Percentiles rank a stretch among this genome's conserved stretches.
Evolutionary conservation across 2,329 filamentous ascomycete species (phyloP).

Genomic region (Aureobasidium zeae): DNA sequence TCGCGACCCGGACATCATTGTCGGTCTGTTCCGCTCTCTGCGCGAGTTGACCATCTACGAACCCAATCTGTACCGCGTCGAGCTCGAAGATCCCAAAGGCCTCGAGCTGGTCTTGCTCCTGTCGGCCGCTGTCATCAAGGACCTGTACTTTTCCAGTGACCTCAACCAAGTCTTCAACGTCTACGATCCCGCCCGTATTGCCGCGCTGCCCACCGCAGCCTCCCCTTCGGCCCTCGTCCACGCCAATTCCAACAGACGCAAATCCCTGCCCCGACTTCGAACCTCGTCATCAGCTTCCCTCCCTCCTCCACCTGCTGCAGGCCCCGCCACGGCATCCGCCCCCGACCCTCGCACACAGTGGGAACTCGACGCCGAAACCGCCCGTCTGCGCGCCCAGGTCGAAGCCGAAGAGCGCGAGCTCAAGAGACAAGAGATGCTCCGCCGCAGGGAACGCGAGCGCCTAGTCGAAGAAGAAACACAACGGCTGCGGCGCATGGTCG

Average conservation of each 20-base stretch:
- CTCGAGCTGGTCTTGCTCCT: slow-evolving; percentile 71
- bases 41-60: slow-evolving; percentile 85
- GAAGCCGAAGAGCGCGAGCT: slow-evolving; percentile 35
- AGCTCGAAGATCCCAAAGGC: slow-evolving; percentile 89
- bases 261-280: slow-evolving; percentile 23
- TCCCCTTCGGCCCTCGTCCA: slow-evolving; percentile 17
- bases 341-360: slow-evolving; percentile 45
- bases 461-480: slow-evolving; percentile 50
- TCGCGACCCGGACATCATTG: slow-evolving; percentile 89
- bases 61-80: slow-evolving; percentile 79
- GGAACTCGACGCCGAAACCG: slow-evolving; percentile 44
- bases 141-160: slow-evolving; percentile 51
- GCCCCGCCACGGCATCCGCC: slow-evolving; percentile 25
- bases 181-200: slow-evolving; percentile 34
- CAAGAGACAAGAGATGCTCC: slow-evolving; percentile 33
- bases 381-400: slow-evolving; percentile 35
- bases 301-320: slow-evolving; percentile 6
- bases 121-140: slow-evolving; percentile 50
- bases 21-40: slow-evolving; percentile 73
- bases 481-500: slow-evolving; percentile 56
- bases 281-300: slow-evolving; percentile 9
- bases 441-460: slow-evolving; percentile 48
- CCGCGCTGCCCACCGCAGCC: slow-evolving; percentile 19
- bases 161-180: slow-evolving; percentile 73
- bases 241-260: slow-evolving; percentile 20